Percentiles rank a stretch among this genome's conserved stretches.
Evolutionary conservation across 495 filamentous ascomycete species (phyloP).

Genomic region (Barbatosphaeria neglecta): DNA sequence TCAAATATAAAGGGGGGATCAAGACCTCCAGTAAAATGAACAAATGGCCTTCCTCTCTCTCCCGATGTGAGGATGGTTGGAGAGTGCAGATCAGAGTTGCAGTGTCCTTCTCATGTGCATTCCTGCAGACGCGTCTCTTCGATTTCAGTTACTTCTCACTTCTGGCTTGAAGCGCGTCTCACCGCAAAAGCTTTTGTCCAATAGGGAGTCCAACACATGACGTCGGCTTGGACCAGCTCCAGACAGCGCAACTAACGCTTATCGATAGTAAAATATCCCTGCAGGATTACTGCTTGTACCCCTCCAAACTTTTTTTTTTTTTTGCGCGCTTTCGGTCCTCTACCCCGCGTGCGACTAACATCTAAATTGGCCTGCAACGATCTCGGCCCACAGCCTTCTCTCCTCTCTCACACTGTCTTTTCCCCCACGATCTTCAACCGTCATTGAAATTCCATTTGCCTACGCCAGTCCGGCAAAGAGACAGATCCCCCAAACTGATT

Average conservation of each 20-base stretch:
- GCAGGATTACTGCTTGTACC: neutral
- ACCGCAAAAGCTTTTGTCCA: neutral
- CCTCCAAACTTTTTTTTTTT: constrained; percentile 5
- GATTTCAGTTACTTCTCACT: too few relatives aligned
- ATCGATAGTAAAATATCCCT: neutral
- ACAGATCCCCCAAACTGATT: neutral
- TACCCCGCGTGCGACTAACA: neutral
- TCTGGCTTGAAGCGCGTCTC: neutral
- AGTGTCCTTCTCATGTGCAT: too few relatives aligned
- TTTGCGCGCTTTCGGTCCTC: neutral
- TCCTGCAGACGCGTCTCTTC: too few relatives aligned
- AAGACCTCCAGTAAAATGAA: too few relatives aligned
- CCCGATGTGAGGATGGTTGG: neutral
- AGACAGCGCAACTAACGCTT: neutral
- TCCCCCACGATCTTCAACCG: neutral
- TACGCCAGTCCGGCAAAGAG: neutral
- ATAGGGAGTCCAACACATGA: neutral
- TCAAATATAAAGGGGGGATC: too few relatives aligned
- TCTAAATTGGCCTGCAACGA: neutral
- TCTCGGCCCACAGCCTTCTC: neutral
- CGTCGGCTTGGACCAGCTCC: neutral
- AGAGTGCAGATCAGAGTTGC: neutral
- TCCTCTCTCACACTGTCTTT: neutral
- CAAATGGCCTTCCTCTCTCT: too few relatives aligned
- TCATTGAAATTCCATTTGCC: neutral